Evolutionary conservation across 2,329 filamentous ascomycete genomes (phyloP).

Genomic region (Hirsutella rhossiliensis): DNA sequence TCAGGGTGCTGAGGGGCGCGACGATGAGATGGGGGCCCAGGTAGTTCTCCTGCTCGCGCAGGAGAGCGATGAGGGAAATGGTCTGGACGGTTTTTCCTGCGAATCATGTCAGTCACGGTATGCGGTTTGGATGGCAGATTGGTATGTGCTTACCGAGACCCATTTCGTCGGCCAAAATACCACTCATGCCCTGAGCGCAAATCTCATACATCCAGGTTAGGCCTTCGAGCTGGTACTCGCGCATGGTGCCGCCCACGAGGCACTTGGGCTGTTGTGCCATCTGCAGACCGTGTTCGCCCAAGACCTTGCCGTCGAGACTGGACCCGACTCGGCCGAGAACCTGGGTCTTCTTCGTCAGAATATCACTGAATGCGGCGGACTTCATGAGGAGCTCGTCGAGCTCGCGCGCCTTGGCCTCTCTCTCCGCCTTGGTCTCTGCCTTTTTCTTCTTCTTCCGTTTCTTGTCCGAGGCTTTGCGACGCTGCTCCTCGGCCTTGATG

Average conservation of each 20-base stretch:
- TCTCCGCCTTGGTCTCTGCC: conserved; percentile 38
- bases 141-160: conserved; percentile 45
- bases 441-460: conserved; percentile 38
- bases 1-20: conserved; percentile 80
- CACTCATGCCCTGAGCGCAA: conserved; percentile 69
- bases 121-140: background rate
- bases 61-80: conserved; percentile 73
- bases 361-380: conserved; percentile 48
- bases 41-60: conserved; percentile 77
- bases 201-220: conserved; percentile 91
- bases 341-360: conserved; percentile 51
- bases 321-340: conserved; percentile 50
- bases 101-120: conserved; percentile 4
- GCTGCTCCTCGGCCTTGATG: conserved; percentile 36
- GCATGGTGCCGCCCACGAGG: conserved; percentile 80
- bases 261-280: conserved; percentile 80
- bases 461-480: conserved; percentile 20
- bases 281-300: conserved; percentile 55
- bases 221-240: conserved; percentile 87
- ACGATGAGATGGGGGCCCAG: conserved; percentile 81
- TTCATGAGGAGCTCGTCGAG: conserved; percentile 47
- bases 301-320: conserved; percentile 43
- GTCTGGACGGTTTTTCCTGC: conserved; percentile 83
- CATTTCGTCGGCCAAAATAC: conserved; percentile 91
- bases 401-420: conserved; percentile 45